Conservation (phyloP, 495 filamentous ascomycete genomes). For the Aspergillus campestris region DNA sequence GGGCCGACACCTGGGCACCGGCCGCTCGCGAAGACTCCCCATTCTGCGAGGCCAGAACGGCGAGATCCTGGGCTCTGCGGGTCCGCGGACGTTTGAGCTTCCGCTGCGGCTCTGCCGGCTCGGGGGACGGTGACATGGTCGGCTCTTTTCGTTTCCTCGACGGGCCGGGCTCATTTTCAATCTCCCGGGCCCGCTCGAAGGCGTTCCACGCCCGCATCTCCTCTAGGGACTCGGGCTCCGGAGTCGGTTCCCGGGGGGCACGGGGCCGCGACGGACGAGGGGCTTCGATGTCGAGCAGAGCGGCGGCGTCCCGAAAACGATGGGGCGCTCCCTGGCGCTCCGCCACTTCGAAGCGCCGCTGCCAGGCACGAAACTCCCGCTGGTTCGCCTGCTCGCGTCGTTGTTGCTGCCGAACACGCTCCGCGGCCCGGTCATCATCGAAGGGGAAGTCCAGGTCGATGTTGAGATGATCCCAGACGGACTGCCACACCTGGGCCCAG, state of each 20-base stretch:
- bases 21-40: slow-evolving; percentile 39
- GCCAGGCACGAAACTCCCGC: slow-evolving; percentile 65
- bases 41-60: slow-evolving; percentile 32
- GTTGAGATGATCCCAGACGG: slow-evolving; percentile 55
- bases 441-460: slow-evolving; percentile 87
- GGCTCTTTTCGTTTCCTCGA: slow-evolving; percentile 71
- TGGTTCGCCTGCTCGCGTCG: slow-evolving; percentile 52
- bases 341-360: slow-evolving; percentile 72
- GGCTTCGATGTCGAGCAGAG: slow-evolving; percentile 40
- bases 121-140: slow-evolving; percentile 59
- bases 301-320: slow-evolving; percentile 56
- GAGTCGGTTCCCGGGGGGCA: slow-evolving; percentile 38
- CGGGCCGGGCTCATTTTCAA: slow-evolving; percentile 44
- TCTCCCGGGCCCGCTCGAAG: slow-evolving; percentile 72
- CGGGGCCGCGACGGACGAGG: slow-evolving; percentile 37
- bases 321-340: slow-evolving; percentile 66
- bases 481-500: slow-evolving; percentile 65
- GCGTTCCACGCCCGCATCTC: slow-evolving; percentile 83
- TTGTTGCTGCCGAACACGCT: slow-evolving; percentile 44
- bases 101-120: slow-evolving; percentile 57
- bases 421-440: slow-evolving; percentile 55
- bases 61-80: slow-evolving; percentile 42
- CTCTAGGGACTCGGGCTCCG: slow-evolving; percentile 61
- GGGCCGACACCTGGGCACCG: slow-evolving; percentile 18
- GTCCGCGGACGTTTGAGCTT: slow-evolving; percentile 82